phyloP scores from a whole-genome alignment of 345 rosid genomes.

The Gossypium herbaceum region DNA sequence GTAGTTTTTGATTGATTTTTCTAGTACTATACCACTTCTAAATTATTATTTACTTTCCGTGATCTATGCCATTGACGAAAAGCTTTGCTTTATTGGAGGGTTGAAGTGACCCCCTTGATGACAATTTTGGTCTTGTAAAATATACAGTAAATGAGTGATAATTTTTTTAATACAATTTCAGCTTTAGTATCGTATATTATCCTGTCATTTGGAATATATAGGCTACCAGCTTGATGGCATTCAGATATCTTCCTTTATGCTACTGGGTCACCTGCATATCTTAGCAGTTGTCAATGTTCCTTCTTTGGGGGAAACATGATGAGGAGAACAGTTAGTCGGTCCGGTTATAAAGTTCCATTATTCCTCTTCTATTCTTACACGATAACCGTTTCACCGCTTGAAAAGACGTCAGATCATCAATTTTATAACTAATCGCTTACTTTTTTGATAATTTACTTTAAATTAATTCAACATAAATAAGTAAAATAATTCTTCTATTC shows the following conservation, averaged over 20 bases:
- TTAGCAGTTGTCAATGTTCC: conserved; percentile 23
- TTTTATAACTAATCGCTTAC: too few relatives aligned
- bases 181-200: conserved; percentile 1
- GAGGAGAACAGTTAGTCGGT: conserved; percentile 14
- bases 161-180: not conserved
- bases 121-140: conserved; percentile 10
- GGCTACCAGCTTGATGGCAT: conserved; percentile 7
- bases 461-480: too few relatives aligned
- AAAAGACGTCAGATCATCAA: too few relatives aligned
- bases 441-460: too few relatives aligned
- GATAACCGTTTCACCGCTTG: not conserved
- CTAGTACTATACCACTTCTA: conserved; percentile 14
- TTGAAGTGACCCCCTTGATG: conserved; percentile 13
- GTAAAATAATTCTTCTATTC: too few relatives aligned
- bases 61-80: conserved; percentile 21
- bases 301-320: conserved; percentile 10
- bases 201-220: conserved; percentile 7
- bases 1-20: conserved; percentile 16
- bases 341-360: not conserved
- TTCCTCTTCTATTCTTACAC: not conserved
- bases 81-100: conserved; percentile 14
- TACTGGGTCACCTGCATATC: conserved; percentile 14
- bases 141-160: conserved; percentile 16
- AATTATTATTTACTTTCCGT: conserved; percentile 30
- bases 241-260: conserved; percentile 10